phyloP scores from a whole-genome alignment of 257 asterid genomes.

The Nicotiana attenuata region DNA sequence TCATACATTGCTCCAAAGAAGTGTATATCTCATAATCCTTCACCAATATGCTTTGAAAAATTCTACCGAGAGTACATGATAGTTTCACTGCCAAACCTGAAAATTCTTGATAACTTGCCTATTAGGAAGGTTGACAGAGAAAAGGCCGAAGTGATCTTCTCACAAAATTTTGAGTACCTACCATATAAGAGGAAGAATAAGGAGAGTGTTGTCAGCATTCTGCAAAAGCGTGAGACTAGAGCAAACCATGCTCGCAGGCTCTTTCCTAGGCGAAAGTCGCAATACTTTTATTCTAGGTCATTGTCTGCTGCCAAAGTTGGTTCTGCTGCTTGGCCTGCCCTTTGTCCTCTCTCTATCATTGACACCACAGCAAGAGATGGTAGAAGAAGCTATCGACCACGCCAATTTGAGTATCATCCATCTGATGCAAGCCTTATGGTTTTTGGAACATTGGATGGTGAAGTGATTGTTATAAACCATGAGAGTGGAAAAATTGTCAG shows the following conservation, averaged over 20 bases:
- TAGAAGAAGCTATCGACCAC: conserved; percentile 68
- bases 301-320: conserved; percentile 85
- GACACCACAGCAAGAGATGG: conserved; percentile 48
- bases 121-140: conserved; percentile 56
- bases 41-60: conserved; percentile 87
- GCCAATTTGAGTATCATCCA: conserved; percentile 96
- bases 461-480: conserved; percentile 78
- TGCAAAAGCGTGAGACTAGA: conserved; percentile 74
- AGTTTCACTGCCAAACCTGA: conserved; percentile 62
- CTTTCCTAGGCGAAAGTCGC: conserved; percentile 42
- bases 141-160: conserved; percentile 47
- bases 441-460: conserved; percentile 91
- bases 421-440: conserved; percentile 91
- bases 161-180: conserved; percentile 60
- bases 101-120: conserved; percentile 69
- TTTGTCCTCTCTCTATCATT: conserved; percentile 57
- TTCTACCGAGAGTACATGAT: conserved; percentile 82
- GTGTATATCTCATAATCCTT: conserved; percentile 49
- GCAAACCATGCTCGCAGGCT: conserved; percentile 32
- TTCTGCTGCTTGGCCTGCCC: conserved; percentile 69
- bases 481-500: conserved; percentile 69
- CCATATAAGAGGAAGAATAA: conserved; percentile 59
- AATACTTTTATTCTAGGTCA: conserved; percentile 68
- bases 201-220: conserved; percentile 56
- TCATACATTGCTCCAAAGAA: conserved; percentile 37